Evolutionary conservation across 805 yeast species (phyloP).

Genomic region (Dipodascus albidus): DNA sequence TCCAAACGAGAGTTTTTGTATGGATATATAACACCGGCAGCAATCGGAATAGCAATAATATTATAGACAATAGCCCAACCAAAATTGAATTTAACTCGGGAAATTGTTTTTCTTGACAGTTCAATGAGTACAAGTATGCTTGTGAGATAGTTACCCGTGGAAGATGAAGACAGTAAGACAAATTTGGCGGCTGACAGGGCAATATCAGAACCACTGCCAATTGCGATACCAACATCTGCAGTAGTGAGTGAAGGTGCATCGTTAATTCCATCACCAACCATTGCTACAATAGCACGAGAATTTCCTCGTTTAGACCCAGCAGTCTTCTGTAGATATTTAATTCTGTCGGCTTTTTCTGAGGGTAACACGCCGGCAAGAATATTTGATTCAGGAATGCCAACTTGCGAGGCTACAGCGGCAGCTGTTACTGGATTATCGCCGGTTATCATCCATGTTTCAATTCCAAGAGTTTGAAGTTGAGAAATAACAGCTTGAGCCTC

Average conservation of each 20-base stretch:
- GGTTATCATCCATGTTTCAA: slow-evolving; percentile 64
- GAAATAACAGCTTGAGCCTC: slow-evolving; percentile 46
- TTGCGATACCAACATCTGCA: slow-evolving; percentile 69
- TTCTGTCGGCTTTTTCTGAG: slow-evolving; percentile 52
- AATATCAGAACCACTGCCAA: slow-evolving; percentile 66
- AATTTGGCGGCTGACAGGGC: slow-evolving; percentile 69
- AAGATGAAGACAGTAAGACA: slow-evolving; percentile 39
- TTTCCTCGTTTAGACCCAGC: slow-evolving; percentile 18
- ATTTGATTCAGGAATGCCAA: slow-evolving; percentile 41
- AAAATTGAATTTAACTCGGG: slow-evolving; percentile 68
- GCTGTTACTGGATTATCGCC: slow-evolving; percentile 68
- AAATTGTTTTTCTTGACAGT: slow-evolving; percentile 58
- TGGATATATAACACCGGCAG: slow-evolving; percentile 85
- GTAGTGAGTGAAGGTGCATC: slow-evolving; percentile 71
- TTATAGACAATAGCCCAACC: slow-evolving; percentile 83
- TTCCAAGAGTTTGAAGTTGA: slow-evolving; percentile 29
- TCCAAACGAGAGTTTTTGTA: slow-evolving; percentile 59
- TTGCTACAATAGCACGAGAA: slow-evolving; percentile 39
- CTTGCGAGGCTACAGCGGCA: slow-evolving; percentile 47
- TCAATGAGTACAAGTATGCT: slow-evolving; percentile 49
- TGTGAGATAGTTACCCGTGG: slow-evolving; percentile 14
- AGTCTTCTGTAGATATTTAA: slow-evolving; percentile 42
- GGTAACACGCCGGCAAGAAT: slow-evolving; percentile 67
- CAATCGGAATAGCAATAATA: slow-evolving; percentile 76
- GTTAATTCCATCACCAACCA: slow-evolving; percentile 80